phyloP scores from a whole-genome alignment of 2,329 filamentous ascomycete genomes.

The Cylindrodendrum hubeiense region DNA sequence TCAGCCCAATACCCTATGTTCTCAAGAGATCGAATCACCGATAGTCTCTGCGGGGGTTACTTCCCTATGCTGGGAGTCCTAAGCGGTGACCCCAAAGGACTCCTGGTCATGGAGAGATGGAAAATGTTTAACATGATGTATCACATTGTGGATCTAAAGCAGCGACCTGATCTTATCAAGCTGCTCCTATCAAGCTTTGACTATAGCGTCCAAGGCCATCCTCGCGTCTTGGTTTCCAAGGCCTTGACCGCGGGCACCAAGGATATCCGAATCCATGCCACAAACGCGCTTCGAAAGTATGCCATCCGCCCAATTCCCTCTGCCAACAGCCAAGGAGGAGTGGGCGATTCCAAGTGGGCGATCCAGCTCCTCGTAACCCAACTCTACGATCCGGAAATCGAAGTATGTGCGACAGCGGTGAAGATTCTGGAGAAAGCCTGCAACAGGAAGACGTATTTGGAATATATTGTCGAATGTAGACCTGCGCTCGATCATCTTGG shows the following conservation, averaged over 20 bases:
- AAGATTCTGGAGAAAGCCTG: conserved; percentile 98
- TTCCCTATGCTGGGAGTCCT: conserved; percentile 92
- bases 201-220: conserved; percentile 88
- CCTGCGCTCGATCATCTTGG: conserved; percentile 95
- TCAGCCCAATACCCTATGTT: conserved; percentile 92
- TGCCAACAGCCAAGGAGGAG: conserved; percentile 50
- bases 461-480: conserved; percentile 96
- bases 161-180: conserved; percentile 92
- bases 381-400: conserved; percentile 95
- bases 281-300: conserved; percentile 88
- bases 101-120: conserved; percentile 94
- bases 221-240: conserved; percentile 92
- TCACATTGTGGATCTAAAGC: conserved; percentile 92
- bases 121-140: conserved; percentile 99
- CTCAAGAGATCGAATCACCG: conserved; percentile 83
- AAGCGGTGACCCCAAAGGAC: conserved; percentile 83
- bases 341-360: conserved; percentile 89
- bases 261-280: conserved; percentile 90
- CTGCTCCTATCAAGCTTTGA: conserved; percentile 91
- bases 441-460: conserved; percentile 89
- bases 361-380: conserved; percentile 98
- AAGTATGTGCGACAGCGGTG: conserved; percentile 95
- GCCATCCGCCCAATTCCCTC: conserved; percentile 67
- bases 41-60: conserved; percentile 92
- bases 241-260: conserved; percentile 93